Evolutionary conservation across 768 basidiomycete species (phyloP), one percentile per base, ranked within the genome.

Genomic region (Boletus sensibilis): DNA sequence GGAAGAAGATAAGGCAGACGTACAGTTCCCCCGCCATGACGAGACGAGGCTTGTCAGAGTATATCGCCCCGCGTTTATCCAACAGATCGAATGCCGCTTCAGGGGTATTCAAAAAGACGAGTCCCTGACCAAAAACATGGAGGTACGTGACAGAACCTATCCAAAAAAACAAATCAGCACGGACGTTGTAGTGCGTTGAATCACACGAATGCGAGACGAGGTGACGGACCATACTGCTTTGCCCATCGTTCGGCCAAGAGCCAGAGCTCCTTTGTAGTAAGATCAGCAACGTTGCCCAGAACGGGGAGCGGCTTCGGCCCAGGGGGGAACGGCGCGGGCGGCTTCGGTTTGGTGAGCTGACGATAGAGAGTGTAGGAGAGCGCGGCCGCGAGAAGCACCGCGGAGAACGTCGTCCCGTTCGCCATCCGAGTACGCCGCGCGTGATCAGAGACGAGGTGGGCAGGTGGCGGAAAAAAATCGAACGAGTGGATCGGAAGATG

Each of bases 1-100:
- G 16, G 16, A 2, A 25, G 31, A 48, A 18, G 18, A 20, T 18
- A 6, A 33, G 16, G 1, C 4, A 44, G 25, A 82, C 85, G 65
- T 63, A 89, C 80, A 90, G 74, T 50, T 91, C 87, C 23, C 85
- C 83, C 14, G 74, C 75, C 89, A 92, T 90, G 42, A 86, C 76
- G 23, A 89, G 73, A 25, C 75, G 72, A 0, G 87, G 87, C 68
- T 86, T 88, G 72, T 90, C 90, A 9, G 88, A 85, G 68, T 90
- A 91, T 29, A 89, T 84, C 10, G 79, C 73, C 8, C 88, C 86
- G 31, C 82, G 80, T 64, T 82, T 86, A 53, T 91, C 88, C 60
- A 92, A 73, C 53, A 92, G 71, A 35, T 90, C 88, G 38, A 76
- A 74, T 0, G 79, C 80, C 0, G 78, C 83, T 37, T 86, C 79